These are phyloP conservation scores for Cokeromyces recurvatus DNA, from an alignment of 371 early-diverging fungal genomes.

Conservation along the genomic window DNA sequence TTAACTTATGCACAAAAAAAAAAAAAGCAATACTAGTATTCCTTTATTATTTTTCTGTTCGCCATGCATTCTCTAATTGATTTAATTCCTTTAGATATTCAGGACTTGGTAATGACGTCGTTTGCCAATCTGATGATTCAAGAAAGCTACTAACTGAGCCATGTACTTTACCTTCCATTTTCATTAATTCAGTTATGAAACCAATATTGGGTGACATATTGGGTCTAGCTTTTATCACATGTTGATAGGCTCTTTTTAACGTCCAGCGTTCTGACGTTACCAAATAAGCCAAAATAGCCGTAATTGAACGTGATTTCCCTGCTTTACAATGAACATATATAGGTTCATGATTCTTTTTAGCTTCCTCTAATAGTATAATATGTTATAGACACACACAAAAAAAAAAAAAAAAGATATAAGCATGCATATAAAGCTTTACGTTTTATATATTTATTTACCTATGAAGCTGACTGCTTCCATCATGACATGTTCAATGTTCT, in stretches of 20 bases:
- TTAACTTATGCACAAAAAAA: no score
- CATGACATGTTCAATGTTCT: slow-evolving; percentile 56
- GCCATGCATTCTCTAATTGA: slow-evolving; percentile 17
- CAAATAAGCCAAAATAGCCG: slow-evolving; percentile 73
- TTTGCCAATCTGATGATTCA: slow-evolving; percentile 39
- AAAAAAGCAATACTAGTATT: no score
- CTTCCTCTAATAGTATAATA: slow-evolving; percentile 35
- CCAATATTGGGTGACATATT: slow-evolving; percentile 85
- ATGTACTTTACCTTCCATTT: slow-evolving; percentile 64
- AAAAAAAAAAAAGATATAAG: slow-evolving; percentile 1
- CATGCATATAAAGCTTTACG: no score
- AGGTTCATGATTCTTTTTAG: slow-evolving; percentile 44
- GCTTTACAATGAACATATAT: slow-evolving; percentile 87
- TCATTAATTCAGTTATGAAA: slow-evolving; percentile 72
- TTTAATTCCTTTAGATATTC: slow-evolving; percentile 15
- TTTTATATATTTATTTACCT: slow-evolving; percentile 32
- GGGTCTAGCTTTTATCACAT: slow-evolving; percentile 64
- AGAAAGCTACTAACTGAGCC: slow-evolving; percentile 48
- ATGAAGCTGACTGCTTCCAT: slow-evolving; percentile 57
- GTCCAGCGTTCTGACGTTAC: slow-evolving; percentile 66
- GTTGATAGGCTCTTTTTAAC: slow-evolving; percentile 68
- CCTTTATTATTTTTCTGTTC: no score
- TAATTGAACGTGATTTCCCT: slow-evolving; percentile 79
- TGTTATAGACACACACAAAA: background rate
- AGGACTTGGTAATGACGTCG: slow-evolving; percentile 13